Evolutionary conservation across 768 basidiomycete genomes (phyloP).

Genomic region (Rhizopogon salebrosus): DNA sequence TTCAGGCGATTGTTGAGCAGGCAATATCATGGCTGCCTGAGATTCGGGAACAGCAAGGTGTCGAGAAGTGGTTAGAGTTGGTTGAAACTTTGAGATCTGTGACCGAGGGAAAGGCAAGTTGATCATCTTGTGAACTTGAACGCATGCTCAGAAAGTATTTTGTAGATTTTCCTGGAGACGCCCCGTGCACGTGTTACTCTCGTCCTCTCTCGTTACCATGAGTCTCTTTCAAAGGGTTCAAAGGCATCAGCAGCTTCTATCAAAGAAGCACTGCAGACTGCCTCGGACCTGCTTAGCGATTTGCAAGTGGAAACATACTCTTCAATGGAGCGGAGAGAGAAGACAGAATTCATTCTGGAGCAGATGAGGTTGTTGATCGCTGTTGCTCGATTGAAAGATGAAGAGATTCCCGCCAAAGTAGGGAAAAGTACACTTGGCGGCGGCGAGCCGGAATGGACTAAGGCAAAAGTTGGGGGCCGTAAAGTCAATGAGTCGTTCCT

Average conservation of each 20-base stretch:
- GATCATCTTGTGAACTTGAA: background rate
- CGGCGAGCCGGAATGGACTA: conserved; percentile 89
- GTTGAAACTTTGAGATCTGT: conserved; percentile 86
- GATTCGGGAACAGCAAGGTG: conserved; percentile 61
- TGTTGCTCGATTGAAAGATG: conserved; percentile 73
- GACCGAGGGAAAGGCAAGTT: conserved; percentile 91
- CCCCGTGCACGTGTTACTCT: conserved; percentile 93
- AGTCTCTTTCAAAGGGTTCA: conserved; percentile 49
- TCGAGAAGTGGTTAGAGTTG: conserved; percentile 78
- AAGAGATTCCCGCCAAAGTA: conserved; percentile 51
- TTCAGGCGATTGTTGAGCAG: conserved; percentile 89
- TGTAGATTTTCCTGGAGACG: conserved; percentile 92
- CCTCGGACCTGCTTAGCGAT: conserved; percentile 89
- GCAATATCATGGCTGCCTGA: conserved; percentile 78
- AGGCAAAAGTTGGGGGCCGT: conserved; percentile 85
- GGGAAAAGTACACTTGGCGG: conserved; percentile 54
- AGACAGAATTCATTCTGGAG: conserved; percentile 96
- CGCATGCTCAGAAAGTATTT: background rate
- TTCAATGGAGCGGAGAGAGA: conserved; percentile 95
- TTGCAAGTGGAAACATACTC: conserved; percentile 99
- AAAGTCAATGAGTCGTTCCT: conserved; percentile 94
- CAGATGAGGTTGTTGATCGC: conserved; percentile 90
- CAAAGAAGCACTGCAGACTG: conserved; percentile 75
- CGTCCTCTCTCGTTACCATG: conserved; percentile 79
- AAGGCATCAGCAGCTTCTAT: conserved; percentile 31